These are phyloP conservation scores for Aspergillus sp. DNA, from an alignment of 2,329 filamentous ascomycete genomes.

Conservation along the genomic window DNA sequence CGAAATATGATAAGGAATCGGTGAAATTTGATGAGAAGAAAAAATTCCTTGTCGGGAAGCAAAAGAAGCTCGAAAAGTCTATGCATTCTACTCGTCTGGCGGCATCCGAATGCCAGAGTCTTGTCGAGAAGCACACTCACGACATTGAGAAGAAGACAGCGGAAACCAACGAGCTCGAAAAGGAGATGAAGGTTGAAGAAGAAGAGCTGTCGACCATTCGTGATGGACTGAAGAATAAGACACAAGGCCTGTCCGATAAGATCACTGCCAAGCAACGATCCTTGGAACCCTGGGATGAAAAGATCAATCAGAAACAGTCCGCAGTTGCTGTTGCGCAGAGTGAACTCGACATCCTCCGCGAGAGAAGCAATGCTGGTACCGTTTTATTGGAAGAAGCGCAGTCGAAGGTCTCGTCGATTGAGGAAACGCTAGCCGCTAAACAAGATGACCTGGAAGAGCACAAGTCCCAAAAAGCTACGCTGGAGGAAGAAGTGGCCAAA, in stretches of 20 bases:
- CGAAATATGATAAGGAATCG: slow-evolving; percentile 89
- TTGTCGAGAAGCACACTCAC: slow-evolving; percentile 67
- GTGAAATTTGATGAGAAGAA: slow-evolving; percentile 98
- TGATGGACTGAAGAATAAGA: slow-evolving; percentile 88
- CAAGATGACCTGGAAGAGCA: slow-evolving; percentile 67
- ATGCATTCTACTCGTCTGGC: slow-evolving; percentile 70
- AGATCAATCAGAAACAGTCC: slow-evolving; percentile 93
- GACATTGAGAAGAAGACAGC: slow-evolving; percentile 70
- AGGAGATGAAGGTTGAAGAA: slow-evolving; percentile 70
- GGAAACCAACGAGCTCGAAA: slow-evolving; percentile 71
- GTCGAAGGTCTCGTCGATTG: slow-evolving; percentile 66
- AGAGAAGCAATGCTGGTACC: slow-evolving; percentile 81
- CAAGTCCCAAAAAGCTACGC: slow-evolving; percentile 61
- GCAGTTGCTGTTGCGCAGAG: slow-evolving; percentile 90
- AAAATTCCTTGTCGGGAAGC: slow-evolving; percentile 85
- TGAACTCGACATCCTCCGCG: slow-evolving; percentile 82
- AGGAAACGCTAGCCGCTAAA: slow-evolving; percentile 66
- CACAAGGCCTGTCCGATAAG: slow-evolving; percentile 85
- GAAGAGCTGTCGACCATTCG: slow-evolving; percentile 75
- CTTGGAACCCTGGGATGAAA: slow-evolving; percentile 92
- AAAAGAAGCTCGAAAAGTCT: slow-evolving; percentile 89
- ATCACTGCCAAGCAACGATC: slow-evolving; percentile 90
- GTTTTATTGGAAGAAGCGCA: slow-evolving; percentile 78
- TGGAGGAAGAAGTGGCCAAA: slow-evolving; percentile 68
- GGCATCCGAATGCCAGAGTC: slow-evolving; percentile 65